Conservation (phyloP, 768 basidiomycete genomes). For the Suillus fuscotomentosus region DNA sequence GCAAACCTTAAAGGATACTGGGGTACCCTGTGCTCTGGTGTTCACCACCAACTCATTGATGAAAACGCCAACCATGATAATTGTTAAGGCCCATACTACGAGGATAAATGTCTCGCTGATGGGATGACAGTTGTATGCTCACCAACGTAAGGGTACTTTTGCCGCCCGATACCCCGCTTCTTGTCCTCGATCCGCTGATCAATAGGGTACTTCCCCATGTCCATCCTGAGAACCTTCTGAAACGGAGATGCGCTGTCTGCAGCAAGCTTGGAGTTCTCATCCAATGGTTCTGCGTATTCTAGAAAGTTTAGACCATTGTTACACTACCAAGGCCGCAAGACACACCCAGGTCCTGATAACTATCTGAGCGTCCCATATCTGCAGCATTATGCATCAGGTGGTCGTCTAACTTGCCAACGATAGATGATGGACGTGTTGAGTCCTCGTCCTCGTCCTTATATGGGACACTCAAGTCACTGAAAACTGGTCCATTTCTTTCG, state of each 20-base stretch:
- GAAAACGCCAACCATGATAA: conserved; percentile 69
- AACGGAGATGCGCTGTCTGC: conserved; percentile 44
- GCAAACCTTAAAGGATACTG: conserved; percentile 80
- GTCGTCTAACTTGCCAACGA: conserved; percentile 25
- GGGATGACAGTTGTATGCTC: conserved; percentile 18
- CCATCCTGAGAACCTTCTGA: conserved; percentile 37
- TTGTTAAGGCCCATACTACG: conserved; percentile 62
- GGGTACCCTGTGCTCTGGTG: conserved; percentile 69
- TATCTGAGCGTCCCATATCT: conserved; percentile 35
- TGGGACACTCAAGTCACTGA: conserved; percentile 9
- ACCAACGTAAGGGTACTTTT: conserved; percentile 80
- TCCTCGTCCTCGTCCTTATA: conserved; percentile 28
- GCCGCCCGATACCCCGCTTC: conserved; percentile 79
- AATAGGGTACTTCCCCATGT: conserved; percentile 52
- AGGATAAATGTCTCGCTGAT: neutral
- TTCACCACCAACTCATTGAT: conserved; percentile 88
- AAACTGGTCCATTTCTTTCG: conserved; percentile 6
- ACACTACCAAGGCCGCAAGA: neutral
- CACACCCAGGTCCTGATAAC: conserved; percentile 57
- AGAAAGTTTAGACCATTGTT: conserved; percentile 7
- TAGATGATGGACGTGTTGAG: conserved; percentile 14
- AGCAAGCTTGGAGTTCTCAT: conserved; percentile 19
- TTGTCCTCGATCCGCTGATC: conserved; percentile 88
- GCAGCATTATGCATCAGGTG: conserved; percentile 48
- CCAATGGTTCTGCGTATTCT: conserved; percentile 68